phyloP scores from a whole-genome alignment of 352 stramenopile species.

The Globisporangium solare region DNA sequence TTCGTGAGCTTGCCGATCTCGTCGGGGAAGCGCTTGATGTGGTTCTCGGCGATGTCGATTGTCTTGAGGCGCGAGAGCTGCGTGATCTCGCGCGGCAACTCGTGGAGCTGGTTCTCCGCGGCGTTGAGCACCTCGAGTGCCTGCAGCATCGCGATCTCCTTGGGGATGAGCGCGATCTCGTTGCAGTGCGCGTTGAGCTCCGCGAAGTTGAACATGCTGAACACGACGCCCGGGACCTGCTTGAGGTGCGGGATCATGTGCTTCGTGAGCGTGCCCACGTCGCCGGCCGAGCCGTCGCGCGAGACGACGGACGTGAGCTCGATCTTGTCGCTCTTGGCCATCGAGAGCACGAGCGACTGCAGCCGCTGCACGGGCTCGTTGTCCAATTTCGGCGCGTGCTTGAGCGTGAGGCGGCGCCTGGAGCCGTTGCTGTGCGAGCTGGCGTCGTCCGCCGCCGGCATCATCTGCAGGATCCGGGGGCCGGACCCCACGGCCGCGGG shows the following conservation, averaged over 20 bases:
- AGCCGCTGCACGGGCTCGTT: constrained; percentile 25
- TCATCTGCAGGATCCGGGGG: constrained; percentile 3
- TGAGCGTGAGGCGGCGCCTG: constrained; percentile 19
- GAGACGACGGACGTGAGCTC: constrained; percentile 59
- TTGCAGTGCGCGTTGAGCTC: constrained; percentile 70
- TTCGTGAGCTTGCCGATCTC: constrained; percentile 41
- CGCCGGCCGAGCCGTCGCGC: constrained; percentile 28
- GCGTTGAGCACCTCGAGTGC: constrained; percentile 42
- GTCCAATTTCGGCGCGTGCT: constrained; percentile 24
- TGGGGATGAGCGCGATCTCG: constrained; percentile 46
- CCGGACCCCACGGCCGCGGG: constrained; percentile 2
- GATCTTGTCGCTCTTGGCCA: constrained; percentile 41
- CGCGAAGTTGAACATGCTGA: constrained; percentile 49
- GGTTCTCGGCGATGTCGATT: constrained; percentile 54
- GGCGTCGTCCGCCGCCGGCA: neutral
- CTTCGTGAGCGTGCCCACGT: constrained; percentile 45
- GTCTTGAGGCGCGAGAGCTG: constrained; percentile 42
- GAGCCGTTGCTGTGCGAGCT: neutral
- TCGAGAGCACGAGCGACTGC: constrained; percentile 44
- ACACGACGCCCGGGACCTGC: constrained; percentile 51
- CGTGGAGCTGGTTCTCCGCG: constrained; percentile 57
- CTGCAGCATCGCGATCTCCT: constrained; percentile 48
- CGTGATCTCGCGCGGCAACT: constrained; percentile 41
- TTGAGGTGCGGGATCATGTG: constrained; percentile 40
- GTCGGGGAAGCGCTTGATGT: constrained; percentile 42